phyloP scores from a whole-genome alignment of 73 alveolate genomes.

The Paramecium pentaurelia region DNA sequence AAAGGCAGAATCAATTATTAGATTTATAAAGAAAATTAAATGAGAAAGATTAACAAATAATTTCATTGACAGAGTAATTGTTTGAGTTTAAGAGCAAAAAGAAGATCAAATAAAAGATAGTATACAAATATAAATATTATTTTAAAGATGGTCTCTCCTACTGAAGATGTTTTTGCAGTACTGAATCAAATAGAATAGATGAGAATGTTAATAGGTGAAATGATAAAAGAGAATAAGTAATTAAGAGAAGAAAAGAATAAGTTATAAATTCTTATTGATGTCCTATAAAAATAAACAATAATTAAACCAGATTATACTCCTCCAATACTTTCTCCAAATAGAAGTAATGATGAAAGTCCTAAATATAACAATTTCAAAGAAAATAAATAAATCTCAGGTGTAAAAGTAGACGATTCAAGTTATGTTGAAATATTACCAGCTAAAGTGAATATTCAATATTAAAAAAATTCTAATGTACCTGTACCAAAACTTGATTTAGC shows the following conservation, averaged over 20 bases:
- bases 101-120: conserved; percentile 16
- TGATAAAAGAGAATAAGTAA: background rate
- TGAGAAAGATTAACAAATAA: background rate
- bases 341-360: conserved; percentile 8
- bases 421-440: conserved; percentile 29
- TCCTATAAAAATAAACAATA: background rate
- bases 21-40: background rate
- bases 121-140: background rate
- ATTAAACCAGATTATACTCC: background rate
- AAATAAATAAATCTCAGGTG: background rate
- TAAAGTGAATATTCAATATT: background rate
- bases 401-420: conserved; percentile 15
- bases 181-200: conserved; percentile 8
- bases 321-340: background rate
- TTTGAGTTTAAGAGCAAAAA: background rate
- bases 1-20: background rate
- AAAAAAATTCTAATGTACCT: background rate
- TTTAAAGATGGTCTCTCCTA: background rate
- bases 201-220: conserved; percentile 1
- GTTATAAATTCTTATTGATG: background rate
- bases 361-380: background rate
- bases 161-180: conserved; percentile 19
- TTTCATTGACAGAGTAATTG: background rate
- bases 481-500: conserved; percentile 20
- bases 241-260: background rate